These are phyloP conservation scores for Poronia punctata DNA, from an alignment of 495 filamentous ascomycete species.

Conservation along the genomic window DNA sequence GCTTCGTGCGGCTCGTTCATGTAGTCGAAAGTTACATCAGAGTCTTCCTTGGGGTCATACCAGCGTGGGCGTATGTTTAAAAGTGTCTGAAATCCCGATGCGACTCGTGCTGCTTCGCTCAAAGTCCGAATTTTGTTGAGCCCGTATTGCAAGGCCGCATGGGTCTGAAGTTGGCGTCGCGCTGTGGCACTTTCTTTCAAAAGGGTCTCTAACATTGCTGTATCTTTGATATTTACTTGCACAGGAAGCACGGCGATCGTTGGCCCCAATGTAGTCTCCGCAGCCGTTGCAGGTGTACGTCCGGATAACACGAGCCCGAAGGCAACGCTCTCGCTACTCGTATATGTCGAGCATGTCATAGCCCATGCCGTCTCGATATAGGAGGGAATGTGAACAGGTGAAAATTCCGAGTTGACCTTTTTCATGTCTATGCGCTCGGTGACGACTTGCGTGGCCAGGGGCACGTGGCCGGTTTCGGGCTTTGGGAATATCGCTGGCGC, in stretches of 20 bases:
- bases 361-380: slow-evolving; percentile 8
- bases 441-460: neutral
- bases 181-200: slow-evolving; percentile 6
- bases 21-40: neutral
- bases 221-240: slow-evolving; percentile 6
- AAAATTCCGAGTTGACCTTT: neutral
- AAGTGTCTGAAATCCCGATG: slow-evolving; percentile 5
- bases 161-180: slow-evolving; percentile 5
- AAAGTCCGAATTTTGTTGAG: neutral
- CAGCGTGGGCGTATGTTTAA: slow-evolving; percentile 4
- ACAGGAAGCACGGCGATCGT: slow-evolving; percentile 5
- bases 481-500: slow-evolving; percentile 6
- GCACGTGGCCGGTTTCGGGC: neutral
- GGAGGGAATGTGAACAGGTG: neutral
- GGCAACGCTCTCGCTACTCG: slow-evolving; percentile 3
- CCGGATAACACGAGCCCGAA: slow-evolving; percentile 6
- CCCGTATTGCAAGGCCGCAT: slow-evolving; percentile 5
- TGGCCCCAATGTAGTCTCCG: slow-evolving; percentile 1
- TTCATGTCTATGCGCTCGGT: neutral
- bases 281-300: neutral
- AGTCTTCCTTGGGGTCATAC: neutral
- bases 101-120: neutral
- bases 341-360: slow-evolving; percentile 2
- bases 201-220: slow-evolving; percentile 1
- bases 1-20: neutral